Percentiles rank a stretch among this genome's conserved stretches.
phyloP scores from a whole-genome alignment of 352 stramenopile species.

The Stephanocyclus meneghinianus region DNA sequence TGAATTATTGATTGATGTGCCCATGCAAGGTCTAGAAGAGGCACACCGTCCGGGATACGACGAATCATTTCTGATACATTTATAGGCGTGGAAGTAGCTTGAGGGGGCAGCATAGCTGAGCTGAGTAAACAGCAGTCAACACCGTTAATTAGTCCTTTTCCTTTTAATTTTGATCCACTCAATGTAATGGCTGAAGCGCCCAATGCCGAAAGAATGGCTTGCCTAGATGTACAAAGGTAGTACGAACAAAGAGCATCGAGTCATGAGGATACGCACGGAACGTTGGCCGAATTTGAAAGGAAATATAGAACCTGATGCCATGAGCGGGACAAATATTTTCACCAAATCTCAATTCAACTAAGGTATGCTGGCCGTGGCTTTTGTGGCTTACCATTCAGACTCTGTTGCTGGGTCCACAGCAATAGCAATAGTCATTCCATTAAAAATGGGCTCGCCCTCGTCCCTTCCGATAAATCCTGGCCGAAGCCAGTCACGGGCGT shows the following conservation, averaged over 20 bases:
- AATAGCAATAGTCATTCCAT: conserved; percentile 58
- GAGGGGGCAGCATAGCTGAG: conserved; percentile 41
- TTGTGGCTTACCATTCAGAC: conserved; percentile 42
- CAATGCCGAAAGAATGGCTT: conserved; percentile 40
- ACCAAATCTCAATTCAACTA: too few relatives aligned
- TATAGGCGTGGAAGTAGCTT: conserved; percentile 34
- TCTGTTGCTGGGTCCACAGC: conserved; percentile 30
- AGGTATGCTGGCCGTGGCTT: not conserved
- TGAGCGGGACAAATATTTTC: too few relatives aligned
- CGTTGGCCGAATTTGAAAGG: too few relatives aligned
- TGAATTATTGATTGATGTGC: conserved; percentile 63
- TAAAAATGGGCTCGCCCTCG: conserved; percentile 40
- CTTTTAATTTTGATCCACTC: conserved; percentile 13
- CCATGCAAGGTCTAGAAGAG: conserved; percentile 55
- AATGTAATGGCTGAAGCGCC: conserved; percentile 44
- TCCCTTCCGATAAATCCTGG: conserved; percentile 31
- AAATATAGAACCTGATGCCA: too few relatives aligned
- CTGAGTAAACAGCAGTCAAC: conserved; percentile 49
- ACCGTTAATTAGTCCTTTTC: conserved; percentile 23
- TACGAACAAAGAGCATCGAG: not conserved
- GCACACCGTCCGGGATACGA: conserved; percentile 34
- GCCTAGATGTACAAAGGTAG: conserved; percentile 24
- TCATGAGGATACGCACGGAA: not conserved
- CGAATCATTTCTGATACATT: conserved; percentile 45
- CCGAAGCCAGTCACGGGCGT: conserved; percentile 41